phyloP scores from a whole-genome alignment of 2,329 filamentous ascomycete species.

The Lecanicillium sp. region DNA sequence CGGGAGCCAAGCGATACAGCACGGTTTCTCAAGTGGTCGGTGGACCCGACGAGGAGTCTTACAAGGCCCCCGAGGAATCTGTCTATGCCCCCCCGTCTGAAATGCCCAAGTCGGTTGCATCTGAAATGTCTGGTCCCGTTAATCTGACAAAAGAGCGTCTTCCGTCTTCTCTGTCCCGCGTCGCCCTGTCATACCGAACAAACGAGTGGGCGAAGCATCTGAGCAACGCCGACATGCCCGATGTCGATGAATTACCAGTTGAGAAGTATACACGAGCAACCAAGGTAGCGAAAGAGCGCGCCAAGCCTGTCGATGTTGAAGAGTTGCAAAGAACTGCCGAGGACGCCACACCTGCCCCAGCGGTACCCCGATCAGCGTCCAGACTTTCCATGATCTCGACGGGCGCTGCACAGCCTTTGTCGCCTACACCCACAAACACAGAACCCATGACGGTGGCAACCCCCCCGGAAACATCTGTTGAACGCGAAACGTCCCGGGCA shows the following conservation, averaged over 20 bases:
- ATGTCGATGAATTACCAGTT: slow-evolving; percentile 54
- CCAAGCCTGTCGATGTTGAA: slow-evolving; percentile 57
- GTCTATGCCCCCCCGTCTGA: slow-evolving; percentile 19
- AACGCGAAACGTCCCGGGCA: background rate
- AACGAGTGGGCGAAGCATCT: slow-evolving; percentile 97
- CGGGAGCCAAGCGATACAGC: background rate
- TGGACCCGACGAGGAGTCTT: background rate
- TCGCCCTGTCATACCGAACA: slow-evolving; percentile 78
- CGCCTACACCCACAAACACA: background rate
- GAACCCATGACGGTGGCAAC: background rate
- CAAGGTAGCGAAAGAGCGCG: slow-evolving; percentile 36
- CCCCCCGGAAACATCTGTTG: background rate
- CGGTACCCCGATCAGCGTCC: slow-evolving; percentile 25
- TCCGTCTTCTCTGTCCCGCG: slow-evolving; percentile 64
- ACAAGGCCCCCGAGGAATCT: background rate
- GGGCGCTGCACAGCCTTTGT: background rate
- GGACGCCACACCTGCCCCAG: slow-evolving; percentile 36
- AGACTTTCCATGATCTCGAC: slow-evolving; percentile 21
- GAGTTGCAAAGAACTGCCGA: slow-evolving; percentile 60
- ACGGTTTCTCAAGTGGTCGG: background rate
- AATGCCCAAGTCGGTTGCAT: slow-evolving; percentile 36
- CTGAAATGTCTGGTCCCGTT: slow-evolving; percentile 36
- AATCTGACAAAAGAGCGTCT: slow-evolving; percentile 56
- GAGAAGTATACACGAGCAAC: slow-evolving; percentile 26
- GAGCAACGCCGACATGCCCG: slow-evolving; percentile 66